These are phyloP conservation scores for Kwoniella dendrophila DNA, from an alignment of 768 basidiomycete genomes.

Conservation along the genomic window DNA sequence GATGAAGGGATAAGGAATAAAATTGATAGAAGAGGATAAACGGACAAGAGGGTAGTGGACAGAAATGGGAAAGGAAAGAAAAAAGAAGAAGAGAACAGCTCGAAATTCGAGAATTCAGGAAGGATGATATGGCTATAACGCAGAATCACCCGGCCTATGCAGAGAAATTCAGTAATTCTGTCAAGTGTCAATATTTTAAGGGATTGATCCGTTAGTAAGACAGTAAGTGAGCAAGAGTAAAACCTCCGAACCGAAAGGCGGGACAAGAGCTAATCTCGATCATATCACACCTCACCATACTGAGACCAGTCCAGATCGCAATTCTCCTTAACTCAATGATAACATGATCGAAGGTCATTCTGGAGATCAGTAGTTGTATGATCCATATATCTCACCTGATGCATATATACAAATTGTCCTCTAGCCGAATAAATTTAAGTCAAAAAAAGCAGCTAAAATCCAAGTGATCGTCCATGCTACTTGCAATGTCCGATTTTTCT, in stretches of 20 bases:
- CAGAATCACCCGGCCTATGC: not conserved
- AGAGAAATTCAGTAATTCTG: not conserved
- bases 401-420: slow-evolving; percentile 22
- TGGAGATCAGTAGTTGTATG: too few species aligned
- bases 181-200: not conserved
- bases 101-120: too few species aligned
- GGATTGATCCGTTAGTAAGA: not conserved
- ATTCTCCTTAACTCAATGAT: not conserved
- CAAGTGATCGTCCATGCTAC: too few species aligned
- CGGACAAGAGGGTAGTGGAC: not conserved
- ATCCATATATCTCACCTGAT: slow-evolving; percentile 20
- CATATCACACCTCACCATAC: not conserved
- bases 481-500: too few species aligned
- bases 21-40: too few species aligned
- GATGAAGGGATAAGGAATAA: too few species aligned
- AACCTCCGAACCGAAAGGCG: not conserved
- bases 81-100: not conserved
- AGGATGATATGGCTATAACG: too few species aligned
- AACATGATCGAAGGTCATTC: too few species aligned
- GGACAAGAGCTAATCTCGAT: slow-evolving; percentile 3
- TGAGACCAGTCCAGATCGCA: slow-evolving; percentile 11
- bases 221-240: not conserved
- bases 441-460: too few species aligned
- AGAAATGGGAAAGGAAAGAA: not conserved
- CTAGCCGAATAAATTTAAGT: not conserved